Percentiles rank a stretch among this genome's conserved stretches.
Evolutionary conservation across 768 basidiomycete genomes (phyloP).

Genomic region (Daedaleopsis nitida): DNA sequence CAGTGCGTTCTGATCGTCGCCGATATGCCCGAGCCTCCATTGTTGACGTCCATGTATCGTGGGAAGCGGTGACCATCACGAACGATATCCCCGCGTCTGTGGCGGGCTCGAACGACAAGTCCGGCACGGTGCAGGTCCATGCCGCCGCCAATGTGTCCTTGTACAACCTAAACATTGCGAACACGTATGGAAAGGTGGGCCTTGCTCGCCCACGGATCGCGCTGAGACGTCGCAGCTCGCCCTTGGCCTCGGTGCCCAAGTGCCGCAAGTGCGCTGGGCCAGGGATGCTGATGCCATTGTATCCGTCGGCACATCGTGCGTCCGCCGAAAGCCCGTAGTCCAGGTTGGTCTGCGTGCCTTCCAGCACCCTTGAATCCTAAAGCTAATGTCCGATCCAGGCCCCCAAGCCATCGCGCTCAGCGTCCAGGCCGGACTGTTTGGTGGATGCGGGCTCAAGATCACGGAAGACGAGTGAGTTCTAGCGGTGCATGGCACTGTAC

Average conservation of each 20-base stretch:
- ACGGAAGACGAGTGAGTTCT: constrained; percentile 23
- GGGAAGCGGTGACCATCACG: constrained; percentile 19
- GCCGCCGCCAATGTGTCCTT: constrained; percentile 24
- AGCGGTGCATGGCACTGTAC: not conserved
- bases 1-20: constrained; percentile 5
- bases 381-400: constrained; percentile 15
- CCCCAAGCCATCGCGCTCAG: constrained; percentile 26
- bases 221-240: not conserved
- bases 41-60: not conserved
- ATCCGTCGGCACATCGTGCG: no score
- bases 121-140: constrained; percentile 19
- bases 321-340: constrained; percentile 10
- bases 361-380: not conserved
- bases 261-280: not conserved
- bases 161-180: constrained; percentile 28
- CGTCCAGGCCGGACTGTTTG: constrained; percentile 21
- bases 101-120: constrained; percentile 20
- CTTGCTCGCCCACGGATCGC: not conserved
- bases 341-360: constrained; percentile 4
- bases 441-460: constrained; percentile 24
- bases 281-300: no score
- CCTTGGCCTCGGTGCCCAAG: not conserved
- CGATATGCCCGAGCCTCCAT: not conserved
- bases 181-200: constrained; percentile 25
- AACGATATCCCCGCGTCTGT: constrained; percentile 18